Evolutionary conservation across 331 rosid genomes (phyloP).

Genomic region (Prunus yedoensis): DNA sequence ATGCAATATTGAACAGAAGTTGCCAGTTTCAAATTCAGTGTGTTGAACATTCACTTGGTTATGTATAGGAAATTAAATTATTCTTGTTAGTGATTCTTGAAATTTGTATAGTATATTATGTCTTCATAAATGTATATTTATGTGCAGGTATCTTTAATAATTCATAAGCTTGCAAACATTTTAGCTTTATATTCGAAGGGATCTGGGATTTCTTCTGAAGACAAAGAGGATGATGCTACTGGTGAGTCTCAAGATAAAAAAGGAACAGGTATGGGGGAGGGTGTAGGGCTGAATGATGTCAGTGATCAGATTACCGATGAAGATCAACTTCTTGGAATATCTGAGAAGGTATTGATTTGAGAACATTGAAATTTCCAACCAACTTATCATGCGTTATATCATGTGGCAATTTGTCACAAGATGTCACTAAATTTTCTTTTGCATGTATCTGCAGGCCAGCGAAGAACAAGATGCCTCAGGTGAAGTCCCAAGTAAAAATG

Average conservation of each 20-base stretch:
- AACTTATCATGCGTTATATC: neutral
- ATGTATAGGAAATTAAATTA: neutral
- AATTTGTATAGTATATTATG: neutral
- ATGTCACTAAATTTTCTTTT: neutral
- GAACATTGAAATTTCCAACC: slow-evolving; percentile 1
- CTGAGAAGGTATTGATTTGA: slow-evolving; percentile 54
- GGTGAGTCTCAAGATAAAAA: slow-evolving; percentile 51
- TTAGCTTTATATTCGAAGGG: slow-evolving; percentile 67
- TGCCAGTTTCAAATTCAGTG: too few species aligned
- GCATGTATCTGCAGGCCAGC: slow-evolving; percentile 40
- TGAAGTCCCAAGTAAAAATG: slow-evolving; percentile 57
- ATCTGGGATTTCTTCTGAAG: slow-evolving; percentile 60
- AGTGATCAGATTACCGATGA: slow-evolving; percentile 88
- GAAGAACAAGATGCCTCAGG: slow-evolving; percentile 53
- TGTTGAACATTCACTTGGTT: neutral
- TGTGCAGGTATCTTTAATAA: slow-evolving; percentile 67
- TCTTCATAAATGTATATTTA: slow-evolving; percentile 2
- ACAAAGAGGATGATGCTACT: slow-evolving; percentile 47
- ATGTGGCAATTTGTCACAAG: neutral
- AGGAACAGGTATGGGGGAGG: slow-evolving; percentile 96
- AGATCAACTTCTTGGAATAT: slow-evolving; percentile 79
- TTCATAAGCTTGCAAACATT: slow-evolving; percentile 62
- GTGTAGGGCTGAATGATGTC: slow-evolving; percentile 79
- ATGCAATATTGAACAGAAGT: neutral
- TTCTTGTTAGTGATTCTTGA: slow-evolving; percentile 13